Evolutionary conservation across 1,284 basidiomycete genomes (phyloP), one percentile per base, ranked within the genome.

Genomic region (Papiliotrema laurentii): DNA sequence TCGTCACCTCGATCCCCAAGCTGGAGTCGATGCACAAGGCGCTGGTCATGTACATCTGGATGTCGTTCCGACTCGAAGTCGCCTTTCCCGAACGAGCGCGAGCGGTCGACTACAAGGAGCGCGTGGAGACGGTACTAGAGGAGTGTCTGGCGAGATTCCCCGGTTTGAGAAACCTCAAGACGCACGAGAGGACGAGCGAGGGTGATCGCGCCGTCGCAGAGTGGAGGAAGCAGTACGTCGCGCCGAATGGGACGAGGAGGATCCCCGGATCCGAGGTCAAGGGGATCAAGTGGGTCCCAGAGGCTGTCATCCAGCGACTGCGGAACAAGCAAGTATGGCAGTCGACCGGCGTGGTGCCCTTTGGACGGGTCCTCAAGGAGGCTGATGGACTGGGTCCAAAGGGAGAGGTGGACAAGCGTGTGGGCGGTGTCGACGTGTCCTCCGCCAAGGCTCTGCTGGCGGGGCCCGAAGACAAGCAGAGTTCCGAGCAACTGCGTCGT

Each of bases 41-140:
- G n/a, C 68, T 93, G 24, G 83, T 87, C 16, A 61, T 87, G 18
- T 97, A 97, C 71, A 77, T 90, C 46, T 98, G 94, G 94, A 78
- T 96, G 50, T 79, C 79, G 21, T 85, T 83, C 71, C 83, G 93
- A n/a, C 79, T 84, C 43, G 80, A 83, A 1, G 77, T 91, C 40
- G 79, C 83, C 11, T 97, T 89, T 68, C 76, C 80, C 16, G 79
- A 86, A 30, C 74, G 79, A 27, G 69, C 75, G 10, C 72, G 78
- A 35, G 84, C 82, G 1, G 63, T 73, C 4, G 70, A 68, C 37
- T 63, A 86, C 47, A 90, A 90, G 69, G 66, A 66, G n/a, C 75
- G 83, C 28, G 76, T 83, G 4, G 89, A 96, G 72, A 66, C 68
- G 25, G 83, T 79, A 11, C 80, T 94, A 62, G 83, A 89, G 47